phyloP scores from a whole-genome alignment of 495 filamentous ascomycete genomes.

The Aspergillus cristatus region DNA sequence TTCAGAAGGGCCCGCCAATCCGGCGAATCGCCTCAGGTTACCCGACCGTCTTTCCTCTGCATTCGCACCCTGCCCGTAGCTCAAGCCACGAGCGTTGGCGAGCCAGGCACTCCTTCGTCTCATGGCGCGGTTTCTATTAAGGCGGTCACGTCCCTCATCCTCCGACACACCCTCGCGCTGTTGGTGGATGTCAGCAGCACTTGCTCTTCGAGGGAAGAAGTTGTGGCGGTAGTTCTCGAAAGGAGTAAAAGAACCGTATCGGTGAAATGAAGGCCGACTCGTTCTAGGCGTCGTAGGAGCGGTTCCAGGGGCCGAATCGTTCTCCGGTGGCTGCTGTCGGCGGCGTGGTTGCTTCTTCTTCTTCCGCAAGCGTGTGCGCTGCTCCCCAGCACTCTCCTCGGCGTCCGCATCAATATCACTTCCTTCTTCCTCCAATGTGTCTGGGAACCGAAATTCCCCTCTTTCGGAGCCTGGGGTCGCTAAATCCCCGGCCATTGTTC shows the following conservation, averaged over 20 bases:
- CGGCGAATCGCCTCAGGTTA: constrained; percentile 67
- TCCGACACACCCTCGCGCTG: constrained; percentile 71
- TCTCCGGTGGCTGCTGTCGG: constrained; percentile 37
- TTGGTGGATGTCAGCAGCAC: constrained; percentile 58
- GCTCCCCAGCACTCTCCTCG: constrained; percentile 52
- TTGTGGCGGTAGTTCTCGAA: constrained; percentile 39
- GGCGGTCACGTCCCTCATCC: constrained; percentile 73
- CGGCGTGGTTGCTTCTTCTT: constrained; percentile 40
- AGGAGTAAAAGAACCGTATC: constrained; percentile 37
- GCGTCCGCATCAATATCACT: constrained; percentile 72
- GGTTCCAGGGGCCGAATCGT: constrained; percentile 45
- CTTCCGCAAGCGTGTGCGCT: constrained; percentile 24
- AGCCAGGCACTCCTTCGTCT: constrained; percentile 46
- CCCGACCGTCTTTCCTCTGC: constrained; percentile 54
- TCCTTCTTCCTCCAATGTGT: constrained; percentile 50
- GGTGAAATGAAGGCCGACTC: constrained; percentile 35
- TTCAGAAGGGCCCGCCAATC: constrained; percentile 53
- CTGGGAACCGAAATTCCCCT: constrained; percentile 44
- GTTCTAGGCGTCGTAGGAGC: constrained; percentile 53
- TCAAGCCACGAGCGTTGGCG: constrained; percentile 44
- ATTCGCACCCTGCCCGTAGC: constrained; percentile 32
- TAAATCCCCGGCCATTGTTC: constrained; percentile 17
- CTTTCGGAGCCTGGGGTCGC: constrained; percentile 36
- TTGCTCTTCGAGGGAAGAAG: constrained; percentile 57
- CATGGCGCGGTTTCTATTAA: constrained; percentile 51